Evolutionary conservation across 2,329 filamentous ascomycete species (phyloP), one percentile per base, ranked within the genome.

Genomic region (Neofusicoccum umdonicola): DNA sequence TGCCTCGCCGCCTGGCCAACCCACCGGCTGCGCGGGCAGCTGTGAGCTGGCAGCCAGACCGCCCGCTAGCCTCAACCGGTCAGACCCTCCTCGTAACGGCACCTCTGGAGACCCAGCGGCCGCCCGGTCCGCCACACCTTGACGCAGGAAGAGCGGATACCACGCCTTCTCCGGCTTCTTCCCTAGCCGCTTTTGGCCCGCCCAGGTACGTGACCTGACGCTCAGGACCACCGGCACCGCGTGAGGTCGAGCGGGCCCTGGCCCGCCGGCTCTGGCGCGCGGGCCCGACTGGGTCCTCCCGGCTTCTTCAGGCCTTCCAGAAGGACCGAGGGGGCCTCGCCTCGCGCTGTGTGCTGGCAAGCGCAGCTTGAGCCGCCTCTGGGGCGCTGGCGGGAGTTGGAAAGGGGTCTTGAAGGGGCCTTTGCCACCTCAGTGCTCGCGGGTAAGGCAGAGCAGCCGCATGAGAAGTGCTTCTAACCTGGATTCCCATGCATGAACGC

Each of bases 311-410:
- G 17, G 41, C 41, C 48, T 63, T 63, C 61, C 39, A 63, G 61
- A 63, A 63, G 50, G 47, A 44, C 61, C 61, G 61, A 63, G 42
- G 48, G 61, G 61, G 61, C 61, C 61, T 63, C 61, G 61, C 61
- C 50, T 63, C 61, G 61, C 34, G 39, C 61, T 63, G 61, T 63
- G 61, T 63, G 61, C 41, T 63, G 61, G 61, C 61, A 63, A 63
- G 50, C 47, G 47, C 41, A 39, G 60, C 47, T 52, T 50, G 60
- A 35, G n/a, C 47, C 50, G 34, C 61, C 61, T 51, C 61, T 54
- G 45, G 34, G 39, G 39, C 61, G 45, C 22, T 62, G 60, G 60
- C 39, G 39, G 48, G 27, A 35, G 47, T 39, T 35, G 48, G 61
- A 63, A 63, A 63, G 61, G 61, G 61, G 61, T 48, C 39, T 42